Base-by-base conservation (phyloP, 2,329 filamentous ascomycete species). In the Hymenoscyphus linearis region DNA sequence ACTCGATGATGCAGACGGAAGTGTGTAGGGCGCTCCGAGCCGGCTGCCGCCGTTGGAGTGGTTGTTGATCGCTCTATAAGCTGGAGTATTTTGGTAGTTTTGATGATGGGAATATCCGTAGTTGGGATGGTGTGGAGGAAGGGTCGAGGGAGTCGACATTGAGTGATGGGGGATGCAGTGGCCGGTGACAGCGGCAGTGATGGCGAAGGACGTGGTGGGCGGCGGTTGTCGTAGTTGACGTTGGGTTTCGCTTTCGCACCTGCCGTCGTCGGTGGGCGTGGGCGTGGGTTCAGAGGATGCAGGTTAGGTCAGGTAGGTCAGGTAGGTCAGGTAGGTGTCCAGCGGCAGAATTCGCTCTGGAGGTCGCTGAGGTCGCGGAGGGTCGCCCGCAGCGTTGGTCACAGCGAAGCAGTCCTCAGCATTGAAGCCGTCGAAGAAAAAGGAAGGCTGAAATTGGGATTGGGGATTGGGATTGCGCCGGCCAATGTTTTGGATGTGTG, bases 81-180 rank as follows among this genome's bases (percentile, higher is more conserved):
- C 72, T 66, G 80, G 76, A 64, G 79, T 80, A 54, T 81, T 72
- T 70, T 85, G 83, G 72, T 83, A 85, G 64, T 77, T 73, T 64
- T 78, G 78, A 66, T 81, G 80, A 73, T 81, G 79, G 58, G 85
- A 81, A 71, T 87, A 87, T 68, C 76, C 79, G 78, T 86, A 85
- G 71, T 82, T 82, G 64, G 83, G 82, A 76, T 86, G 84, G 75
- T 87, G 86, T 71, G 83, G 84, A 73, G 86, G 86, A 72, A 90
- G 80, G 68, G 86, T 88, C 65, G 89, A 91, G 68, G 90, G 89
- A 69, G 89, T 92, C 80, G 90, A 93, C 90, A 93, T 93, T 62
- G 63, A 63, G 65, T 50, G 44, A 50, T 25, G 44, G 12, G 18
- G n/a, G 18, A n/a, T n/a, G n/a, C n/a, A n/a, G n/a, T n/a, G n/a